Evolutionary conservation across 495 filamentous ascomycete genomes (phyloP).

Genomic region (Penicillium psychrofluorescens): DNA sequence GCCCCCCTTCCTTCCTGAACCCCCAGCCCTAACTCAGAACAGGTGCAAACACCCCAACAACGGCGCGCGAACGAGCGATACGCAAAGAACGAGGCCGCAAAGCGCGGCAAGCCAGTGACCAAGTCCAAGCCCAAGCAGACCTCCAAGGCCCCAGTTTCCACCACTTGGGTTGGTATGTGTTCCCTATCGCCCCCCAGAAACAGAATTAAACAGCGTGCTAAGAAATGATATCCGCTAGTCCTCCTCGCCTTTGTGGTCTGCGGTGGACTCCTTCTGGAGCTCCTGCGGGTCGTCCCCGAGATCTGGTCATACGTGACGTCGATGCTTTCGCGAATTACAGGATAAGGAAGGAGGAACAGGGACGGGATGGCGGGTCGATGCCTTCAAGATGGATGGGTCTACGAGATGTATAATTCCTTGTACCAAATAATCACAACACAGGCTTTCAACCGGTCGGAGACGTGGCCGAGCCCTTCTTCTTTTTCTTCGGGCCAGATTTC

Average conservation of each 20-base stretch:
- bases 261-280: conserved; percentile 77
- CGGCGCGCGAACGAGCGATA: conserved; percentile 82
- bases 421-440: background rate
- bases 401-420: background rate
- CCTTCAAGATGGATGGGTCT: background rate
- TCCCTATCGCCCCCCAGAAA: background rate
- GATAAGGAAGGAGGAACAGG: conserved; percentile 1
- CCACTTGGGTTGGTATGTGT: conserved; percentile 73
- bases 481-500: conserved; percentile 3
- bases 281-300: conserved; percentile 65
- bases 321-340: conserved; percentile 15
- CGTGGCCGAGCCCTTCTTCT: conserved; percentile 7
- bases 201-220: background rate
- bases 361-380: too few species aligned
- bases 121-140: conserved; percentile 61
- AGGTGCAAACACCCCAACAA: conserved; percentile 96
- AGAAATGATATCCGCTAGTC: conserved; percentile 33
- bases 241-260: conserved; percentile 76
- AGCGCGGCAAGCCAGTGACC: conserved; percentile 72
- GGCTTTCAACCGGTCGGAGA: background rate
- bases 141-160: conserved; percentile 71
- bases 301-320: conserved; percentile 31
- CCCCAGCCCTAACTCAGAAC: background rate
- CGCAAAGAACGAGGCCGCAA: conserved; percentile 67
- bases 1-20: too few species aligned